A percentile compares a stretch with the other conserved stretches of the same genome.
phyloP scores from a whole-genome alignment of 371 early-diverging fungal species.

The Mucor velutinosus region DNA sequence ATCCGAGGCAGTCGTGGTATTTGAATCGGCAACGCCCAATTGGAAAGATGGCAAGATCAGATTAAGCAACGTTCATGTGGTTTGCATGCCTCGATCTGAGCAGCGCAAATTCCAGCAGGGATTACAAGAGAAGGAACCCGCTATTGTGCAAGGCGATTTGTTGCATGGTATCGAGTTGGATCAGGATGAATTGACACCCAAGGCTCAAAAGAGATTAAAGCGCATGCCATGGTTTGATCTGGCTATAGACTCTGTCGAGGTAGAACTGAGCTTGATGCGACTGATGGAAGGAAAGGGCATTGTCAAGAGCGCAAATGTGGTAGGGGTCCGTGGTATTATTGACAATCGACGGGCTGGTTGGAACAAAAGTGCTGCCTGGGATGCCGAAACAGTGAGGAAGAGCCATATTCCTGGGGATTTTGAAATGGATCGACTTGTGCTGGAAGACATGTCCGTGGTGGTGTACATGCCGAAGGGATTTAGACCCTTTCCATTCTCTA shows the following conservation, averaged over 20 bases:
- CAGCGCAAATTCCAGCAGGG: conserved; percentile 34
- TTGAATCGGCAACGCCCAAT: conserved; percentile 92
- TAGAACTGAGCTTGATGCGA: conserved; percentile 84
- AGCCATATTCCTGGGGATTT: conserved; percentile 78
- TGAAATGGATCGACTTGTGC: conserved; percentile 72
- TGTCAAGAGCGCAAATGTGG: conserved; percentile 76
- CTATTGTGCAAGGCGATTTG: conserved; percentile 27
- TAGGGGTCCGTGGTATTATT: conserved; percentile 87
- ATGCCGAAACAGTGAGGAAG: conserved; percentile 59
- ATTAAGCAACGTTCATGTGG: conserved; percentile 77
- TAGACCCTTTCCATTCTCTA: conserved; percentile 86
- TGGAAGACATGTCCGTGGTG: conserved; percentile 39
- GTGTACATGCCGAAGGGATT: conserved; percentile 62
- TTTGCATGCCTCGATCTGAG: conserved; percentile 48
- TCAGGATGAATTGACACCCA: conserved; percentile 35
- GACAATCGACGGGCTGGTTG: conserved; percentile 85
- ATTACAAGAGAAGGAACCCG: background rate
- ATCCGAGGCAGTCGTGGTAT: conserved; percentile 80
- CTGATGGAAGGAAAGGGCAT: conserved; percentile 92
- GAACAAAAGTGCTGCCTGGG: conserved; percentile 67
- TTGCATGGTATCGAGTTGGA: conserved; percentile 36
- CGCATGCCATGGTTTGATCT: conserved; percentile 72
- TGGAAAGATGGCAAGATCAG: conserved; percentile 91
- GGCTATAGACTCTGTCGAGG: conserved; percentile 81
- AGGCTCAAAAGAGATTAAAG: conserved; percentile 31